A percentile compares a stretch with the other conserved stretches of the same genome.
Evolutionary conservation across 208 protist species (phyloP).

Genomic region (Crithidia expoeki): DNA sequence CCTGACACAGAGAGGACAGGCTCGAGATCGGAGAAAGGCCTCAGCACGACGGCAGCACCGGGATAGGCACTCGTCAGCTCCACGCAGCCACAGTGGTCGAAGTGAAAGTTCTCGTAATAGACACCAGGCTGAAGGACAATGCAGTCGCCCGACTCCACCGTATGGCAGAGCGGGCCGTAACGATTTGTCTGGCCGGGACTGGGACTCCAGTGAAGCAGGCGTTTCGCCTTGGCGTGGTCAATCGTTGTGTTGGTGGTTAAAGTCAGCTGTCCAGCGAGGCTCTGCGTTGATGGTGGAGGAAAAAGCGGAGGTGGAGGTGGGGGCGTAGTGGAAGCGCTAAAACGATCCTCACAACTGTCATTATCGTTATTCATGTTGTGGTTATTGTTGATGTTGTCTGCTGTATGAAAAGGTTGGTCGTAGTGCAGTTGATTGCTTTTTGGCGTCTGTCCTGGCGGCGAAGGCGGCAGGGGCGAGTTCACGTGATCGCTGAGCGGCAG

Average conservation of each 20-base stretch:
- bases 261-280: background rate
- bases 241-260: background rate
- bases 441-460: background rate
- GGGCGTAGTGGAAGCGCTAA: background rate
- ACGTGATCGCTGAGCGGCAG: background rate
- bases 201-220: constrained; percentile 24
- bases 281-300: background rate
- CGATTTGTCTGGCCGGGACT: background rate
- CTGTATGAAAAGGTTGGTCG: too few relatives aligned
- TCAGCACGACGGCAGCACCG: constrained; percentile 67
- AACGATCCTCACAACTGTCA: background rate
- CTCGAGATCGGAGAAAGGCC: constrained; percentile 39
- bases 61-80: constrained; percentile 56
- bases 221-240: background rate
- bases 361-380: background rate
- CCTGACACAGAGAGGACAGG: constrained; percentile 60
- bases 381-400: background rate
- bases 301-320: background rate
- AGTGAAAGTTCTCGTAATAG: constrained; percentile 57
- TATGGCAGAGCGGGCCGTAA: constrained; percentile 5
- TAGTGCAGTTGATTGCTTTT: too few relatives aligned
- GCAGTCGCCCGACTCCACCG: constrained; percentile 30
- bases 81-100: constrained; percentile 43
- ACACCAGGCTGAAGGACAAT: constrained; percentile 60
- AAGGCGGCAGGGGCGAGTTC: background rate